phyloP scores from a whole-genome alignment of 495 filamentous ascomycete species.

The Amniculicola lignicola region DNA sequence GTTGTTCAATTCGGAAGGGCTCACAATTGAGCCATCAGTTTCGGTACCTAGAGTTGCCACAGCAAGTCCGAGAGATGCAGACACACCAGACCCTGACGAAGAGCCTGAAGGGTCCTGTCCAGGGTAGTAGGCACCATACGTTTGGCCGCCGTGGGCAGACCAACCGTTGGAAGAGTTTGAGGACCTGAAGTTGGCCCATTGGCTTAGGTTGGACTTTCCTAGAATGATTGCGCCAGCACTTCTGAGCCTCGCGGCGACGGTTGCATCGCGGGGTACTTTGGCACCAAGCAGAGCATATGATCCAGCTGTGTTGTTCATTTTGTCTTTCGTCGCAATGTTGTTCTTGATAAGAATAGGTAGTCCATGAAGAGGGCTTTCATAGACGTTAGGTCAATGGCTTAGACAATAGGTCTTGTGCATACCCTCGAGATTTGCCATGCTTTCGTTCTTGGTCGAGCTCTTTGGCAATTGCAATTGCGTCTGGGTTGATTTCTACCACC shows the following conservation, averaged over 20 bases:
- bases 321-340: slow-evolving; percentile 68
- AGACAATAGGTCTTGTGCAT: too few relatives aligned
- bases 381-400: background rate
- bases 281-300: slow-evolving; percentile 50
- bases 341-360: slow-evolving; percentile 68
- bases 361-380: slow-evolving; percentile 56
- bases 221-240: slow-evolving; percentile 46
- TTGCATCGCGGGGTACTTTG: slow-evolving; percentile 37
- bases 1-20: slow-evolving; percentile 41
- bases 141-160: slow-evolving; percentile 54
- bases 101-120: slow-evolving; percentile 54
- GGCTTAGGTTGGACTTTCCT: slow-evolving; percentile 53
- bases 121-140: slow-evolving; percentile 50
- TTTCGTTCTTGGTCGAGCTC: slow-evolving; percentile 52
- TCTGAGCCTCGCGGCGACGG: slow-evolving; percentile 42
- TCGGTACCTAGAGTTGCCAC: slow-evolving; percentile 52
- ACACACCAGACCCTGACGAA: slow-evolving; percentile 53
- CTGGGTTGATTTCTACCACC: slow-evolving; percentile 58
- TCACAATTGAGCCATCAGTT: slow-evolving; percentile 43
- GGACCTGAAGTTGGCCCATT: slow-evolving; percentile 56
- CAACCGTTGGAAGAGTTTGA: slow-evolving; percentile 53
- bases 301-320: slow-evolving; percentile 66
- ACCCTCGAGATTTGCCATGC: slow-evolving; percentile 47
- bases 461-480: slow-evolving; percentile 51
- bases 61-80: slow-evolving; percentile 50